Base-by-base conservation (phyloP, 2,329 filamentous ascomycete species). In the Colletotrichum navitas region DNA sequence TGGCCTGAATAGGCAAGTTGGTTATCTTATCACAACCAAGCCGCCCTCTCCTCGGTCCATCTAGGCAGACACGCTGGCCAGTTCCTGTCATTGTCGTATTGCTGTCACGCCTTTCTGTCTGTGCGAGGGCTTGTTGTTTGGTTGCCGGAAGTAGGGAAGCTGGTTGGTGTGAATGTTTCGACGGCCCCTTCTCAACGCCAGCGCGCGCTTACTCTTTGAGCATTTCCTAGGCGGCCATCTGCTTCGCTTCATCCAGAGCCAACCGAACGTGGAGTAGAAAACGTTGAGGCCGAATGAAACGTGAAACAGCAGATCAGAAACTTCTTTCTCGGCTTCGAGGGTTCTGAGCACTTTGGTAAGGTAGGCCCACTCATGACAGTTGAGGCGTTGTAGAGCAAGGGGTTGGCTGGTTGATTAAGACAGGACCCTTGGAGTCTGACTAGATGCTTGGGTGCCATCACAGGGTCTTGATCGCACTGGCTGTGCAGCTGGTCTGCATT, bases 1-100 rank as follows among this genome's bases (percentile, higher is more conserved):
- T 68, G 65, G 54, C 69, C 69, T 72, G 65, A 69, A 72, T 69
- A 69, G 69, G 69, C 69, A 72, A 60, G 45, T 72, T 55, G 26
- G 60, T 72, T 72, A 72, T 72, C 69, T 68, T 64, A 72, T 72
- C 69, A 29, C 65, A 43, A 21, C 1, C 24, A 36, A 26, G 21
- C 18, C 14, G 41, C 67, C 58, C 58, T 58, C 45, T 41, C 52
- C 45, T 54, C 41, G 21, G 8, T 43, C 26, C n/a, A 21, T 41
- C 32, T 52, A 63, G 58, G 68, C 63, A 62, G 56, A 58, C 41
- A 36, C 43, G 32, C 54, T 14, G 54, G 14, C 34, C n/a, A 11
- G 32, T 39, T 16, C 11, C 14, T 24, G 5, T 21, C 16, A 1
- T 12, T 12, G 14, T 7, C n/a, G 1, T 39, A n/a, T n/a, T 16